Percentiles rank a stretch among this genome's conserved stretches.
phyloP scores from a whole-genome alignment of 306 rosid species.

The Sicyos edulis region DNA sequence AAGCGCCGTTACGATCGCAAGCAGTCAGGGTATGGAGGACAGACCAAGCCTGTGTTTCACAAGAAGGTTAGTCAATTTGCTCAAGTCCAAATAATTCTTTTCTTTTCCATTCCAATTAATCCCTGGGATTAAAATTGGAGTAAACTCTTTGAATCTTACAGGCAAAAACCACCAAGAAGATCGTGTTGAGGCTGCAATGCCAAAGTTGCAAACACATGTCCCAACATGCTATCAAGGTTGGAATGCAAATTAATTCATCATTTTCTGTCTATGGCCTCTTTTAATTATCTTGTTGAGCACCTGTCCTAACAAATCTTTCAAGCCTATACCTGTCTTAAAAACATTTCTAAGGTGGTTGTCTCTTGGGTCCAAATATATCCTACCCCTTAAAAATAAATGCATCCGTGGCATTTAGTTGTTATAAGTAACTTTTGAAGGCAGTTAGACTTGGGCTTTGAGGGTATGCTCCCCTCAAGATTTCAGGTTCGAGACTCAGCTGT shows the following conservation, averaged over 20 bases:
- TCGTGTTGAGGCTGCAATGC: conserved; percentile 45
- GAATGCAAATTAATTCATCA: neutral
- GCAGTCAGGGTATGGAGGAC: conserved; percentile 48
- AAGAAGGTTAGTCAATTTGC: conserved; percentile 29
- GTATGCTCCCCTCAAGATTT: too few relatives aligned
- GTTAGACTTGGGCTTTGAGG: too few relatives aligned
- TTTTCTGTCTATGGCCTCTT: neutral
- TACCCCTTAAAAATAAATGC: neutral
- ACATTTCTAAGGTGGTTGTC: neutral
- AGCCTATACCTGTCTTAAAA: neutral
- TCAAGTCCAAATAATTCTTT: neutral
- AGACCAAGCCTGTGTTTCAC: conserved; percentile 47
- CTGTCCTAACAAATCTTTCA: neutral
- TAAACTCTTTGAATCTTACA: neutral
- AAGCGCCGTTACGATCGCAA: conserved; percentile 49
- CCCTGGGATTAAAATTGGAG: neutral
- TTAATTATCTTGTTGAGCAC: neutral
- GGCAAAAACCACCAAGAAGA: conserved; percentile 50
- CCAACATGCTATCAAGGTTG: conserved; percentile 46
- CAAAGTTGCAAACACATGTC: conserved; percentile 45
- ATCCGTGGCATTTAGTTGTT: too few relatives aligned
- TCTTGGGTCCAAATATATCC: neutral
- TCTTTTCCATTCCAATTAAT: neutral
- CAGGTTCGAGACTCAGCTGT: too few relatives aligned
- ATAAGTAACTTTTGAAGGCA: too few relatives aligned